Evolutionary conservation across 306 rosid species (phyloP).

Genomic region (Casuarina cunninghamiana): DNA sequence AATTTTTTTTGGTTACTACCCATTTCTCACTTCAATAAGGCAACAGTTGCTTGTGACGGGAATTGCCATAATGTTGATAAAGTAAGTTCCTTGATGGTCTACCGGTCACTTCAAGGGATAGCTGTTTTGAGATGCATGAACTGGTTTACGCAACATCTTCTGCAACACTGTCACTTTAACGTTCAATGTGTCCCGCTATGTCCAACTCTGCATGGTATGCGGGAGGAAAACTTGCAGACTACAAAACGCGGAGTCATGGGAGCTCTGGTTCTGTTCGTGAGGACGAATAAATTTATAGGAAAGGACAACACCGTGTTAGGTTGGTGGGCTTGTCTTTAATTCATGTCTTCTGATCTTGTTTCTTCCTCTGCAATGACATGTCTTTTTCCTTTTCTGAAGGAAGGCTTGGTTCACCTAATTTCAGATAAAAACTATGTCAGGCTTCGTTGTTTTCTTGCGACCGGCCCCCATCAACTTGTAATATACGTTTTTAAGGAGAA

Average conservation of each 20-base stretch:
- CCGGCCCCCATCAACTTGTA: neutral
- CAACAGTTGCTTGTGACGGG: too few relatives aligned
- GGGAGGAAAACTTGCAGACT: neutral
- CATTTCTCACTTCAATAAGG: too few relatives aligned
- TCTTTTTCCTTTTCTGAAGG: neutral
- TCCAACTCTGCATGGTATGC: neutral
- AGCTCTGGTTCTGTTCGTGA: neutral
- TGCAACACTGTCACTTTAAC: neutral
- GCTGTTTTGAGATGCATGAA: neutral
- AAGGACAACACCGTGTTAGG: neutral
- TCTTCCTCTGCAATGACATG: neutral
- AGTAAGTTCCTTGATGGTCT: too few relatives aligned
- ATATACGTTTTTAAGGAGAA: neutral
- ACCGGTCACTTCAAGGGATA: too few relatives aligned
- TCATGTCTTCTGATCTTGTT: constrained; percentile 1
- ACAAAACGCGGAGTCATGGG: neutral
- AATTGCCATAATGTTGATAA: too few relatives aligned
- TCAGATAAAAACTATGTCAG: neutral
- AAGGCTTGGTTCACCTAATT: neutral
- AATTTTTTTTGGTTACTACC: too few relatives aligned
- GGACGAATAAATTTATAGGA: neutral
- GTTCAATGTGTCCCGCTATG: neutral
- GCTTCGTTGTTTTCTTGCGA: neutral
- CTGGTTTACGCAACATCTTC: neutral
- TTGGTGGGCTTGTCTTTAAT: neutral